These are phyloP conservation scores for Phylloboletellus chloephorus DNA, from an alignment of 1,284 basidiomycete species.

Conservation along the genomic window DNA sequence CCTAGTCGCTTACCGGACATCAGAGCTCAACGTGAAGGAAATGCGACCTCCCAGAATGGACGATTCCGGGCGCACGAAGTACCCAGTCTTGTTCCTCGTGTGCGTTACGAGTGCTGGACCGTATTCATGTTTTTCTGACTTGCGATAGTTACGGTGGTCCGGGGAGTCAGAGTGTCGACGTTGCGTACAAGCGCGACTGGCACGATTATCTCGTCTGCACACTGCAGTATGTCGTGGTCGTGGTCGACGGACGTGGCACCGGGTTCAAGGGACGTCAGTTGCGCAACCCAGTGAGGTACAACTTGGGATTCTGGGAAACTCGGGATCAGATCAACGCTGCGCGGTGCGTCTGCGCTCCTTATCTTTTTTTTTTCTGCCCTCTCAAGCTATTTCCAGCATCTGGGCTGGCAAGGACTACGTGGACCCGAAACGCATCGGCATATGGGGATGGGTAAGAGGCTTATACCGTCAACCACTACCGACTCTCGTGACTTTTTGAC, in stretches of 20 bases:
- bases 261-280: conserved; percentile 82
- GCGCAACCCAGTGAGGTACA: conserved; percentile 78
- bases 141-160: conserved; percentile 82
- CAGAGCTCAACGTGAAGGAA: conserved; percentile 84
- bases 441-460: conserved; percentile 87
- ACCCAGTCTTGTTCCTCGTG: conserved; percentile 88
- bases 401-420: conserved; percentile 77
- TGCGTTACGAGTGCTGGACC: conserved; percentile 28
- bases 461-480: neutral
- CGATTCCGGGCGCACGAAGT: conserved; percentile 85
- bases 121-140: conserved; percentile 5
- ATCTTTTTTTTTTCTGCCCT: conserved; percentile 8
- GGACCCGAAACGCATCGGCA: conserved; percentile 79
- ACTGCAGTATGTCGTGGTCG: conserved; percentile 81
- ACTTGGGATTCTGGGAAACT: conserved; percentile 84
- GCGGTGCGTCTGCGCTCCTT: conserved; percentile 43
- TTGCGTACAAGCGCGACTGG: conserved; percentile 73
- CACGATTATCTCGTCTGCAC: conserved; percentile 80
- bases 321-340: conserved; percentile 86
- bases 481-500: conserved; percentile 8
- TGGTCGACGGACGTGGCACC: conserved; percentile 91
- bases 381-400: conserved; percentile 37
- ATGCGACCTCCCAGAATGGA: conserved; percentile 91
- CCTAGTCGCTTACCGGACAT: conserved; percentile 18
- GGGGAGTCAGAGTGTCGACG: conserved; percentile 70